These are phyloP conservation scores for Aegilops bicornis DNA, from an alignment of 176 grass and related monocot genomes.

Conservation along the genomic window DNA sequence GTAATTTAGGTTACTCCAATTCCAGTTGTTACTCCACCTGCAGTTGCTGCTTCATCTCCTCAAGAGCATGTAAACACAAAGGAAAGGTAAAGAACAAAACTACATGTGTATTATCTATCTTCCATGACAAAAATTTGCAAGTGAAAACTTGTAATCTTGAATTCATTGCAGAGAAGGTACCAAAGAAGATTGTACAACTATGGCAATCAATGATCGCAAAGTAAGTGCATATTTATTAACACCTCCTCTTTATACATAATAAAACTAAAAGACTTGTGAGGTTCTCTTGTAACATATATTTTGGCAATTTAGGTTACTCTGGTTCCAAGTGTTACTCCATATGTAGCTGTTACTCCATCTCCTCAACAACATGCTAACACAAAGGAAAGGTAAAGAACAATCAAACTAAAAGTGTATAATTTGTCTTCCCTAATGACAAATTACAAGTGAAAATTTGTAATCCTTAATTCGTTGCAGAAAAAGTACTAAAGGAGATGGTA, in stretches of 20 bases:
- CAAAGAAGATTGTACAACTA: conserved; percentile 30
- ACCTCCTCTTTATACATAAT: background rate
- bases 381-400: conserved; percentile 56
- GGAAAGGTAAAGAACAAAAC: conserved; percentile 44
- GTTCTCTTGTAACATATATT: background rate
- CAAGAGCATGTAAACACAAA: conserved; percentile 38
- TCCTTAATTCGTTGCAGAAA: conserved; percentile 26
- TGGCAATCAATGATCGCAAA: conserved; percentile 55
- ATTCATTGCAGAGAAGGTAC: conserved; percentile 37
- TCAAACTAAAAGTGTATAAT: background rate
- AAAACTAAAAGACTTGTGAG: background rate
- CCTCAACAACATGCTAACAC: conserved; percentile 26
- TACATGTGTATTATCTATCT: background rate
- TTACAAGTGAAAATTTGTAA: background rate
- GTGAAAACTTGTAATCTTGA: background rate
- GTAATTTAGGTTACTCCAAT: conserved; percentile 26
- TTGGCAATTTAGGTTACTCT: conserved; percentile 23
- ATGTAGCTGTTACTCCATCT: background rate
- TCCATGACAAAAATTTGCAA: background rate
- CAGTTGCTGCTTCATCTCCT: background rate
- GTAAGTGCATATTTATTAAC: conserved; percentile 35
- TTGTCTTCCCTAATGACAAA: background rate
- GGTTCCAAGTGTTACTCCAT: too few relatives aligned
- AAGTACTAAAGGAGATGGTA: conserved; percentile 37
- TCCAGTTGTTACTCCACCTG: too few relatives aligned